These are phyloP conservation scores for Tripterygium wilfordii DNA, from an alignment of 177 flowering plant species.

Conservation along the genomic window DNA sequence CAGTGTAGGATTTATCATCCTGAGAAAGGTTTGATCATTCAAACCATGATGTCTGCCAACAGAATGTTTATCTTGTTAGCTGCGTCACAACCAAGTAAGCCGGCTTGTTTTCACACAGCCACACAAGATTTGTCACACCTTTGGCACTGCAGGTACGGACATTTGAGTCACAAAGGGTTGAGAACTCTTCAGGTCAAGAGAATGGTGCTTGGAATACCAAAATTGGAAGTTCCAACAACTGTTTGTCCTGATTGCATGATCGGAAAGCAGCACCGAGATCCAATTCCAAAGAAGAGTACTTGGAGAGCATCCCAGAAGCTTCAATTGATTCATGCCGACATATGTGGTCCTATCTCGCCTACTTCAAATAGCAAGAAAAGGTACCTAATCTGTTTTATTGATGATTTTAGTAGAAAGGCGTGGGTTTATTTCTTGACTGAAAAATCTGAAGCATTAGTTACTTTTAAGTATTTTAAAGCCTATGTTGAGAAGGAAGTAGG, in stretches of 20 bases:
- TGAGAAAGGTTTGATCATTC: constrained; percentile 8
- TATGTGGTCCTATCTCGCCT: too few relatives aligned
- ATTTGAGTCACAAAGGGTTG: constrained; percentile 9
- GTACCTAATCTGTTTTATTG: too few relatives aligned
- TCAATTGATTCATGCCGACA: too few relatives aligned
- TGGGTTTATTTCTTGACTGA: too few relatives aligned
- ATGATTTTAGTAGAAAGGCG: too few relatives aligned
- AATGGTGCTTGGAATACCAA: constrained; percentile 16
- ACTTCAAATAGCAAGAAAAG: too few relatives aligned
- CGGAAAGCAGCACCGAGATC: constrained; percentile 15
- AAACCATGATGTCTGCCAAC: constrained; percentile 2
- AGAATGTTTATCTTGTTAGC: constrained; percentile 8
- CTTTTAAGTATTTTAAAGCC: too few relatives aligned
- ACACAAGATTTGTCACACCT: background rate
- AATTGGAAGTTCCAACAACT: background rate
- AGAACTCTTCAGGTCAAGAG: background rate
- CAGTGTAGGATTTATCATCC: constrained; percentile 7
- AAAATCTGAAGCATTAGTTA: too few relatives aligned
- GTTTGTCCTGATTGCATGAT: constrained; percentile 6
- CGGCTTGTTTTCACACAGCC: background rate
- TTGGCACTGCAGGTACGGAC: constrained; percentile 12
- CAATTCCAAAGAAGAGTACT: constrained; percentile 1
- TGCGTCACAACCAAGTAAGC: too few relatives aligned
- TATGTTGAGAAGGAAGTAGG: too few relatives aligned
- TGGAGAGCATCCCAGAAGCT: too few relatives aligned